Conservation (phyloP, 306 rosid genomes). For the Dalbergia cochinchinensis region DNA sequence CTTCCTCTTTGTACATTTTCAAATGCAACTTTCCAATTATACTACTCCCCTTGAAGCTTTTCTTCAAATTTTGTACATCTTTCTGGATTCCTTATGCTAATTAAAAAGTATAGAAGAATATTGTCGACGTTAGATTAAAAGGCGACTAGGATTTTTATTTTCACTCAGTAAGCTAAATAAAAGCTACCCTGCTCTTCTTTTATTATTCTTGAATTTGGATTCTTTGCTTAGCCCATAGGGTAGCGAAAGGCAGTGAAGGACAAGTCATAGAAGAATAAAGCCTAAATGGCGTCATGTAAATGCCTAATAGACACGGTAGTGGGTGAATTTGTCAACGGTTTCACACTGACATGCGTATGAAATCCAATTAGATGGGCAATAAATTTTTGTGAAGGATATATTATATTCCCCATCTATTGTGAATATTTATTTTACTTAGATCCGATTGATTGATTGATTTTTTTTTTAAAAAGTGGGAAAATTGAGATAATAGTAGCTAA, state of each 20-base stretch:
- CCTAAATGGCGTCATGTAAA: neutral
- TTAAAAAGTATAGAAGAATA: slow-evolving; percentile 26
- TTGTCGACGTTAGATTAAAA: slow-evolving; percentile 24
- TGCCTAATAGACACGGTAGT: neutral
- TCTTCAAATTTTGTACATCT: neutral
- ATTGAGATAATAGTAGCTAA: slow-evolving; percentile 33
- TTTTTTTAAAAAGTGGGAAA: slow-evolving; percentile 11
- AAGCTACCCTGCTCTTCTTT: slow-evolving; percentile 21
- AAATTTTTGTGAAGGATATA: slow-evolving; percentile 41
- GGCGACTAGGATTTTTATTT: neutral
- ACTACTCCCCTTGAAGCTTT: slow-evolving; percentile 18
- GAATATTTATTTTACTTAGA: slow-evolving; percentile 23
- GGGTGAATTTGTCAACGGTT: slow-evolving; percentile 36
- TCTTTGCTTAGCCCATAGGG: slow-evolving; percentile 50
- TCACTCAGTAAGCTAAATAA: slow-evolving; percentile 22
- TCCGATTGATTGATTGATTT: neutral
- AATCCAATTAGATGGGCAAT: slow-evolving; percentile 37
- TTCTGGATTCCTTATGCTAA: slow-evolving; percentile 22
- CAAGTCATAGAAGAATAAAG: slow-evolving; percentile 35
- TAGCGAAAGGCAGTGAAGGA: slow-evolving; percentile 1
- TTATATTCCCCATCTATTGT: slow-evolving; percentile 43
- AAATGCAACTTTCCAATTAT: slow-evolving; percentile 20
- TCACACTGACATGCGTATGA: slow-evolving; percentile 27
- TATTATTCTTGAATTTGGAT: slow-evolving; percentile 34
- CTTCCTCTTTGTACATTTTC: neutral